Conservation (phyloP, 371 early-diverging fungal genomes). For the Syncephalastrum contaminatum region DNA sequence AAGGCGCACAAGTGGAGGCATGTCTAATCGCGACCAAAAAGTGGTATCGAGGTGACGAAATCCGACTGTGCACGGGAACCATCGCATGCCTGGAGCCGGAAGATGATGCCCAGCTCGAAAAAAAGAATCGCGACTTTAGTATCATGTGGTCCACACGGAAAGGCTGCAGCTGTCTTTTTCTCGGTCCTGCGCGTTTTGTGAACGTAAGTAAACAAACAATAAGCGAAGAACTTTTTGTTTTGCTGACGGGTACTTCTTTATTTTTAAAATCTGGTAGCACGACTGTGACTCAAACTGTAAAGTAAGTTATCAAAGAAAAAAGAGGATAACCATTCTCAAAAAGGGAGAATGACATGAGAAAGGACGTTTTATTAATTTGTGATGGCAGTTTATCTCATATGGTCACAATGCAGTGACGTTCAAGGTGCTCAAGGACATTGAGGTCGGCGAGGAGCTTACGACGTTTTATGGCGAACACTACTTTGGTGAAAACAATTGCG, state of each 20-base stretch:
- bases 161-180: constrained; percentile 74
- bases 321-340: too few species aligned
- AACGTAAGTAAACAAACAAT: constrained; percentile 50
- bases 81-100: constrained; percentile 69
- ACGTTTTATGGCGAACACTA: constrained; percentile 83
- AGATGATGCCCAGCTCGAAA: constrained; percentile 70
- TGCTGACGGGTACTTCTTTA: constrained; percentile 5
- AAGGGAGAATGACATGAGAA: too few species aligned
- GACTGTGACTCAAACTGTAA: constrained; percentile 90
- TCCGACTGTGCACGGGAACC: constrained; percentile 77
- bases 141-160: constrained; percentile 82
- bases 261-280: constrained; percentile 52
- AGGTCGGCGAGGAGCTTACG: constrained; percentile 84
- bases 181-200: constrained; percentile 96
- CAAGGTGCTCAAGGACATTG: constrained; percentile 68
- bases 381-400: constrained; percentile 52
- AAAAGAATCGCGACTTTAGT: constrained; percentile 76
- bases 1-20: constrained; percentile 76
- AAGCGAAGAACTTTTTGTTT: background rate
- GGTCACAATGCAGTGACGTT: constrained; percentile 67
- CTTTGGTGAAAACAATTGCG: constrained; percentile 82
- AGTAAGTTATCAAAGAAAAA: constrained; percentile 24
- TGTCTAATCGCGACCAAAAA: constrained; percentile 80
- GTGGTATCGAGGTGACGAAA: constrained; percentile 75
- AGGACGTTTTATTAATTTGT: too few species aligned